Conservation (phyloP, 2,329 filamentous ascomycete genomes). For the Xylaria sp. region DNA sequence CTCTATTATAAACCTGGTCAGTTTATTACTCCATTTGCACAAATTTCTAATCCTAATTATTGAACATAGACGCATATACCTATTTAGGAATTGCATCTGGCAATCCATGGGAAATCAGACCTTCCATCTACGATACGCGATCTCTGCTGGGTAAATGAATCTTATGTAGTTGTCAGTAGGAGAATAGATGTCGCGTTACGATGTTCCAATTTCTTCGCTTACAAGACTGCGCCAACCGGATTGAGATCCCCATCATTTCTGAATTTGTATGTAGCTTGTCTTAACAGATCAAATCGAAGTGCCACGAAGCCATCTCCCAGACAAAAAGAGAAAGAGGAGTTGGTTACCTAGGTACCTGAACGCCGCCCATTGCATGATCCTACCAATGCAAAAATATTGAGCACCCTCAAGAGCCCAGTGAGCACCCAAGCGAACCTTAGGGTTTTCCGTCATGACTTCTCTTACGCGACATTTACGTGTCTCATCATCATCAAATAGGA, state of each 20-base stretch:
- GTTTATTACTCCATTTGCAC: slow-evolving; percentile 43
- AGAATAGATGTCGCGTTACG: slow-evolving; percentile 2
- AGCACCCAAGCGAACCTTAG: slow-evolving; percentile 7
- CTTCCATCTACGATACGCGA: slow-evolving; percentile 65
- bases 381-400: slow-evolving; percentile 25
- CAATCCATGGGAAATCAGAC: slow-evolving; percentile 71
- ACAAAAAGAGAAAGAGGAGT: neutral
- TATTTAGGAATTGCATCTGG: slow-evolving; percentile 70
- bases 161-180: slow-evolving; percentile 29
- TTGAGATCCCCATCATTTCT: slow-evolving; percentile 40
- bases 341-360: slow-evolving; percentile 18
- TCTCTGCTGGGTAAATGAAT: slow-evolving; percentile 52
- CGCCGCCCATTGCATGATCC: slow-evolving; percentile 36
- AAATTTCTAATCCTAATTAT: slow-evolving; percentile 15
- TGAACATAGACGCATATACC: slow-evolving; percentile 71
- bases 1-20: slow-evolving; percentile 84
- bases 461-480: neutral
- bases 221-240: slow-evolving; percentile 9
- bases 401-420: slow-evolving; percentile 1
- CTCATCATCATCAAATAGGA: neutral
- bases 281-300: slow-evolving; percentile 19
- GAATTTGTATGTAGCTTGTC: slow-evolving; percentile 21
- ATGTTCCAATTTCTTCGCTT: neutral
- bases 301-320: slow-evolving; percentile 4
- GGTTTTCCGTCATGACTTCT: neutral